phyloP scores from a whole-genome alignment of 108 stramenopile species.

The Chaetoceros muelleri region DNA sequence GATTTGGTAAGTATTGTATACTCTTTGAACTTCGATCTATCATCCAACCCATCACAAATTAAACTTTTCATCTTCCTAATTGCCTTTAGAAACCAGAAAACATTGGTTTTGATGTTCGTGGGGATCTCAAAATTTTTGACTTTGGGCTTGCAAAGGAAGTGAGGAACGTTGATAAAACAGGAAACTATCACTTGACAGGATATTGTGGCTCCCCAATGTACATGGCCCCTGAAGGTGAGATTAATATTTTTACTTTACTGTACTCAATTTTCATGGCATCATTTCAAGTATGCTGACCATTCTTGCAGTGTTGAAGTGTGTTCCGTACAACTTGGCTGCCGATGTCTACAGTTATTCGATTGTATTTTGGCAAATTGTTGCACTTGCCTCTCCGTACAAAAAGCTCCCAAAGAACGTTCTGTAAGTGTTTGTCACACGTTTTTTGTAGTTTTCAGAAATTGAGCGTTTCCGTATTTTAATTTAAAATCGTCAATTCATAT shows the following conservation, averaged over 20 bases:
- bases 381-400: not conserved
- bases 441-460: no score
- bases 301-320: not conserved
- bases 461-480: no score
- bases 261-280: no score
- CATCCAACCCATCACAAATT: no score
- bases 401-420: not conserved
- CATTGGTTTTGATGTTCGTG: slow-evolving; percentile 34
- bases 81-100: slow-evolving; percentile 17
- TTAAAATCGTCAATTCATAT: no score
- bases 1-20: not conserved
- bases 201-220: not conserved
- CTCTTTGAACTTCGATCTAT: not conserved
- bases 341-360: slow-evolving; percentile 7
- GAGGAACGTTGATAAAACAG: not conserved
- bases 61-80: not conserved
- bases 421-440: not conserved
- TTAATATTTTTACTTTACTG: not conserved
- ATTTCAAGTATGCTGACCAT: not conserved
- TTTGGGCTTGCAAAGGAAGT: not conserved
- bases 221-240: not conserved
- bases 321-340: slow-evolving; percentile 2
- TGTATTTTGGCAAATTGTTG: slow-evolving; percentile 1
- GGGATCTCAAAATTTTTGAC: slow-evolving; percentile 21
- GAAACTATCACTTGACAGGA: not conserved